Evolutionary conservation across 768 basidiomycete genomes (phyloP).

Genomic region (Lenzites betulinus): DNA sequence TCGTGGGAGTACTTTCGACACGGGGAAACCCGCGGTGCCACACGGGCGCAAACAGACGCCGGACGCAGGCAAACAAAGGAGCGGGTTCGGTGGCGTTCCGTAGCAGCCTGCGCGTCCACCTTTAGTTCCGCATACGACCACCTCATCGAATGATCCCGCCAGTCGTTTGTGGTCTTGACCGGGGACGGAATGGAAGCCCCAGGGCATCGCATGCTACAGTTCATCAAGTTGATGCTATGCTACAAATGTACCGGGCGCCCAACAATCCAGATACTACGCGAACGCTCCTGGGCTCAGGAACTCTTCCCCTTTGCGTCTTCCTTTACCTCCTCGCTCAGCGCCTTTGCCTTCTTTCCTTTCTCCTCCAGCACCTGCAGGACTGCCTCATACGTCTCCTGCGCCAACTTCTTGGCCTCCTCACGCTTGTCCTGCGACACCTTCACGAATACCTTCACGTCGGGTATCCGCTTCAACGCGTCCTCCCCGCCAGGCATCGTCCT

Average conservation of each 20-base stretch:
- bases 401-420: constrained; percentile 34
- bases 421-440: constrained; percentile 28
- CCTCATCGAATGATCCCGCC: not conserved
- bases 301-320: constrained; percentile 26
- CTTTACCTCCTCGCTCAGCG: constrained; percentile 29
- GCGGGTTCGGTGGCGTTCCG: not conserved
- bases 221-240: not conserved
- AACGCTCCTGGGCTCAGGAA: not conserved
- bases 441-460: constrained; percentile 28
- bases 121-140: not conserved
- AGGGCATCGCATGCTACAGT: not conserved
- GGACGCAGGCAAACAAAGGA: not conserved
- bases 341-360: constrained; percentile 33
- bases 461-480: constrained; percentile 30
- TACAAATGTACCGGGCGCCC: not conserved
- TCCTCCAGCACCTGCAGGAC: constrained; percentile 33
- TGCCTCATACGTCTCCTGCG: constrained; percentile 34
- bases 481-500: constrained; percentile 33
- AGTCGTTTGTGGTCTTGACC: not conserved
- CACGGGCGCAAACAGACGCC: not conserved
- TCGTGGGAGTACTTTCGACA: not conserved
- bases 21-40: not conserved
- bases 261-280: not conserved
- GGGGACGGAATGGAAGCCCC: not conserved
- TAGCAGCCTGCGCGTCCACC: not conserved